Conservation (phyloP, 208 protist species). For the Crithidia brevicula region DNA sequence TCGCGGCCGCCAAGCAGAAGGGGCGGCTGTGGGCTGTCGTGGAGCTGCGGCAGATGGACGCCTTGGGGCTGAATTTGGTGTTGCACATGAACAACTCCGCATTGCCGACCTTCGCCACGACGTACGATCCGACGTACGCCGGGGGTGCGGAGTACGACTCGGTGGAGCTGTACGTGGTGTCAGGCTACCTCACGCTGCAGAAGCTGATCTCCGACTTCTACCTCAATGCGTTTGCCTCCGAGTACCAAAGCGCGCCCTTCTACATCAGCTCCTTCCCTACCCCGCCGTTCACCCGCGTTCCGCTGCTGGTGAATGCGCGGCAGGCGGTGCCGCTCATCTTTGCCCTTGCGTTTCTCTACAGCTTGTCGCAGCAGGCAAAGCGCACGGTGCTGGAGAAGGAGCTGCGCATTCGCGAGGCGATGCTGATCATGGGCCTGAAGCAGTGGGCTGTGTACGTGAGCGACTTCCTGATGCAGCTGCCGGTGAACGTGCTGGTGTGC, state of each 20-base stretch:
- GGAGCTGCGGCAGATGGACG: conserved; percentile 12
- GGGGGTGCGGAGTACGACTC: conserved; percentile 47
- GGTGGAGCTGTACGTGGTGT: conserved; percentile 66
- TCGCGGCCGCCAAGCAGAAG: neutral
- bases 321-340: conserved; percentile 52
- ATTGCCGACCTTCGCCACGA: conserved; percentile 20
- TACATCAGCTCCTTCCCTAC: conserved; percentile 34
- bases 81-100: conserved; percentile 49
- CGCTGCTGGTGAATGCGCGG: conserved; percentile 36
- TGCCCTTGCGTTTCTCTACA: conserved; percentile 69
- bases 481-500: conserved; percentile 37
- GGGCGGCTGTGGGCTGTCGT: conserved; percentile 21
- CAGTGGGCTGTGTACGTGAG: conserved; percentile 49
- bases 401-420: conserved; percentile 69
- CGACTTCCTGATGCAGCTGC: conserved; percentile 41
- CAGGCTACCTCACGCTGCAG: conserved; percentile 73
- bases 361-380: conserved; percentile 53
- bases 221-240: conserved; percentile 17
- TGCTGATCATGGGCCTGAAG: conserved; percentile 83
- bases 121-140: conserved; percentile 31
- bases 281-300: conserved; percentile 29
- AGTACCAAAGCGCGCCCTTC: conserved; percentile 17
- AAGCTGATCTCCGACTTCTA: conserved; percentile 53
- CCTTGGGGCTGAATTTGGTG: conserved; percentile 7
- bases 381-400: conserved; percentile 78